Base-by-base conservation (phyloP, 2,329 filamentous ascomycete genomes). In the Xylariaceae sp. region DNA sequence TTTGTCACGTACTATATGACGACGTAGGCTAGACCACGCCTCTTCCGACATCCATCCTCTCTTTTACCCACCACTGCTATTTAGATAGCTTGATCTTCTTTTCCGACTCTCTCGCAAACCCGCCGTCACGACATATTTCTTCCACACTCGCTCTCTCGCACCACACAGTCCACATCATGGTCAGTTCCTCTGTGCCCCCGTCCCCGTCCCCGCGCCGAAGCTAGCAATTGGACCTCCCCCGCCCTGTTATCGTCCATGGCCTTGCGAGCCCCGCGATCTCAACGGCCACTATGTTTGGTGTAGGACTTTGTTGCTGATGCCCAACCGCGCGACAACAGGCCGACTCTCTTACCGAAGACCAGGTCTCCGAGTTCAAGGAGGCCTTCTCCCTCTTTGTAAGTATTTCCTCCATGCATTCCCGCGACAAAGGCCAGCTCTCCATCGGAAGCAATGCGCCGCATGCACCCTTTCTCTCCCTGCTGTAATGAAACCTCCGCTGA, bases 311-410 rank as follows among this genome's bases (percentile, higher is more conserved):
- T 49, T 44, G 52, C 62, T 64, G 55, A 64, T 60, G 11, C 33
- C 27, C 15, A 48, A 31, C 47, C 42, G 39, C 42, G 39, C 42
- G 41, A 51, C 42, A 59, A 51, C 71, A 97, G 92, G 92, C 92
- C 73, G 94, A 99, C 73, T 92, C 92, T 74, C 87, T 99, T 69
- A 97, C 94, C 66, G 94, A 99, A 82, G 94, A 99, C 80, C 94
- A 99, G 83, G 94, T 99, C 72, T 97, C 94, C 71, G 94, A 99
- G 80, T 99, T 97, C 82, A 99, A 97, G 88, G 94, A 99, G 80
- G 94, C 94, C 48, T 99, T 99, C 79, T 99, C 94, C 72, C 89
- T 99, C 62, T 99, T 99, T 76, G 94, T 99, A 86, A 86, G 94
- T 75, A 19, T 39, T 17, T 45, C n/a, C 6, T 6, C 15, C 17